These are phyloP conservation scores for Pseudogymnoascus sp. DNA, from an alignment of 2,329 filamentous ascomycete species.

Conservation along the genomic window DNA sequence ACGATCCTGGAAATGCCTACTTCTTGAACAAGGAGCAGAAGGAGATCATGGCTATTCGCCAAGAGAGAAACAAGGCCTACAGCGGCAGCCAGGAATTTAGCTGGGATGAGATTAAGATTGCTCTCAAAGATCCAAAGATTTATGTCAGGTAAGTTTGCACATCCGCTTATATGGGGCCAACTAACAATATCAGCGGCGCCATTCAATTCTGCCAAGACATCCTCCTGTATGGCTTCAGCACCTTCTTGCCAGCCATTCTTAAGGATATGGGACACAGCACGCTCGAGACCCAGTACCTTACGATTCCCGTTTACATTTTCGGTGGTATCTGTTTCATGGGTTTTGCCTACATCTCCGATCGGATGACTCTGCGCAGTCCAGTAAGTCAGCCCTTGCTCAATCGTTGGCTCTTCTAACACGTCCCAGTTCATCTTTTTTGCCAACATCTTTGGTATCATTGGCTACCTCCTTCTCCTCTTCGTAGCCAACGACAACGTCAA, in stretches of 20 bases:
- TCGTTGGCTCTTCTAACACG: not conserved
- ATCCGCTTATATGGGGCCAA: not conserved
- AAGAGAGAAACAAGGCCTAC: constrained; percentile 38
- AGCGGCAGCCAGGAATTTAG: constrained; percentile 43
- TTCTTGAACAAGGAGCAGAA: constrained; percentile 41
- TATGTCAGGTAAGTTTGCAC: not conserved
- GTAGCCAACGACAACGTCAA: constrained; percentile 42
- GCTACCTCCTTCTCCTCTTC: constrained; percentile 42
- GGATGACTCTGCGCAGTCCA: constrained; percentile 17
- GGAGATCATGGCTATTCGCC: constrained; percentile 42
- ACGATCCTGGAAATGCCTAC: constrained; percentile 38
- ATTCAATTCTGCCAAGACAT: not conserved
- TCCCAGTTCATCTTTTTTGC: constrained; percentile 30
- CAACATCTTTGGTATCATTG: constrained; percentile 40
- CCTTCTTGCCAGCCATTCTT: constrained; percentile 37
- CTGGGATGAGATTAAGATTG: constrained; percentile 42
- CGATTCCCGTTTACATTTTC: constrained; percentile 42
- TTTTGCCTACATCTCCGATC: constrained; percentile 42
- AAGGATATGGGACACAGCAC: constrained; percentile 35
- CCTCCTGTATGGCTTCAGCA: constrained; percentile 29
- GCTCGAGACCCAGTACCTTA: constrained; percentile 33
- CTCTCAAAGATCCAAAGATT: constrained; percentile 39
- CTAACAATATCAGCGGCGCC: constrained; percentile 6
- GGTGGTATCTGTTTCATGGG: constrained; percentile 40
- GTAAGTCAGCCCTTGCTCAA: not conserved